Evolutionary conservation across 768 basidiomycete genomes (phyloP).

Genomic region (Lentinula edodes): DNA sequence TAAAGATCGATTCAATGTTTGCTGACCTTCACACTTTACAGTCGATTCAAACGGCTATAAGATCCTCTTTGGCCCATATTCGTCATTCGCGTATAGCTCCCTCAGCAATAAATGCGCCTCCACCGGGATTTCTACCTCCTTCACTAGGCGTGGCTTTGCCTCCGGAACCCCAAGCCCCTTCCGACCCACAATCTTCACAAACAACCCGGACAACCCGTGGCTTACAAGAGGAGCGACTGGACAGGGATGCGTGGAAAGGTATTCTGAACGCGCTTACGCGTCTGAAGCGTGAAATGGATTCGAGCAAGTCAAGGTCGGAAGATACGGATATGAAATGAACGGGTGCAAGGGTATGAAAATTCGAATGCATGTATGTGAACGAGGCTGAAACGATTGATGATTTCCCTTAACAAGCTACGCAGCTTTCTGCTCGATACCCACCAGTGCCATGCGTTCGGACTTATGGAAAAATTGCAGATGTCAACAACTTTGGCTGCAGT

Average conservation of each 20-base stretch:
- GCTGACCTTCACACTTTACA: conserved; percentile 20
- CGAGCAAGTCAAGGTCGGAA: not conserved
- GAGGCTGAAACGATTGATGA: not conserved
- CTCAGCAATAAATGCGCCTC: conserved; percentile 81
- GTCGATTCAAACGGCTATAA: conserved; percentile 73
- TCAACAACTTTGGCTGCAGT: too few relatives aligned
- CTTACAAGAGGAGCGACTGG: conserved; percentile 71
- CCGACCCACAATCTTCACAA: conserved; percentile 4
- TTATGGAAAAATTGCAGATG: not conserved
- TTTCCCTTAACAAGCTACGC: not conserved
- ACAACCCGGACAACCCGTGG: conserved; percentile 42
- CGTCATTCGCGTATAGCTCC: conserved; percentile 79
- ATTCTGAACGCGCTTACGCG: conserved; percentile 63
- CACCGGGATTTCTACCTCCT: conserved; percentile 67
- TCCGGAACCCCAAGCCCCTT: conserved; percentile 21
- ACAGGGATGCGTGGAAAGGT: conserved; percentile 73
- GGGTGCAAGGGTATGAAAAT: not conserved
- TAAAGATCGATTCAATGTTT: conserved; percentile 1
- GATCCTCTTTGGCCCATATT: conserved; percentile 77
- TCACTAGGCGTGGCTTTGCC: conserved; percentile 77
- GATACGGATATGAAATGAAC: not conserved
- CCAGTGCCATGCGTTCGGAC: not conserved
- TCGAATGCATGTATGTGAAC: not conserved
- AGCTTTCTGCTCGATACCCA: not conserved
- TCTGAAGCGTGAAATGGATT: conserved; percentile 42